These are phyloP conservation scores for Coemansia sp. DNA, from an alignment of 192 early-diverging fungal genomes.

Conservation along the genomic window DNA sequence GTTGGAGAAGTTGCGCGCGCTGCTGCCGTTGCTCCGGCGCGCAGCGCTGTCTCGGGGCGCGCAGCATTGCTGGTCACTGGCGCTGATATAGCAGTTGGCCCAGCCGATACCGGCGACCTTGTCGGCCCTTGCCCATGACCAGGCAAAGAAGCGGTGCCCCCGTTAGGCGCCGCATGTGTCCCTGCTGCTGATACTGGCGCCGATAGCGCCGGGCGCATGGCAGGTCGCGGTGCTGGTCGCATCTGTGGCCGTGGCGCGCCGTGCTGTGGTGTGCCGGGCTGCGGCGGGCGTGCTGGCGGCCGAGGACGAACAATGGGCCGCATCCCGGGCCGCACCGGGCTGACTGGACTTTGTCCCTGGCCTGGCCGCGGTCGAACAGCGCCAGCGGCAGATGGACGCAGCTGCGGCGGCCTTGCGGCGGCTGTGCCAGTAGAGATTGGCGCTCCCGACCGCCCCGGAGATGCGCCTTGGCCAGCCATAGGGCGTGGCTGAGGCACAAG, in stretches of 20 bases:
- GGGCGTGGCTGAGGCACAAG: not conserved
- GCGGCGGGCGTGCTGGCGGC: conserved; percentile 19
- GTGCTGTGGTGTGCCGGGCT: not conserved
- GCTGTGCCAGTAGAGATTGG: not conserved
- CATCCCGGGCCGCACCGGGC: conserved; percentile 18
- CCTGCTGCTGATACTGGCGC: conserved; percentile 2
- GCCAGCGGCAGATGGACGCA: not conserved
- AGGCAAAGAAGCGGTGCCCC: not conserved
- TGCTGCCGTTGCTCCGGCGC: not conserved
- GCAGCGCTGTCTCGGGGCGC: not conserved
- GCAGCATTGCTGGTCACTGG: not conserved
- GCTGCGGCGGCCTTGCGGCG: not conserved
- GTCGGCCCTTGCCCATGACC: not conserved
- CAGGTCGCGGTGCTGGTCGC: conserved; percentile 9
- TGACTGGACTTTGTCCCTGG: conserved; percentile 1
- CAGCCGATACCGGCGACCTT: not conserved
- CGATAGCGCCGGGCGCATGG: conserved; percentile 5
- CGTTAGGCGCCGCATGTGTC: not conserved
- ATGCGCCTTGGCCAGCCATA: not conserved
- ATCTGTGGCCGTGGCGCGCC: conserved; percentile 8
- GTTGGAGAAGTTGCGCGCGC: not conserved
- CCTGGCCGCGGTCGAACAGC: not conserved
- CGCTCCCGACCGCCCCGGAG: not conserved
- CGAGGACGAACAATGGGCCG: conserved; percentile 23
- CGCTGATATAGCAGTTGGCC: not conserved